Percentiles rank a stretch among this genome's conserved stretches.
phyloP scores from a whole-genome alignment of 1,284 basidiomycete genomes.

The Macrocystidia cucumis region DNA sequence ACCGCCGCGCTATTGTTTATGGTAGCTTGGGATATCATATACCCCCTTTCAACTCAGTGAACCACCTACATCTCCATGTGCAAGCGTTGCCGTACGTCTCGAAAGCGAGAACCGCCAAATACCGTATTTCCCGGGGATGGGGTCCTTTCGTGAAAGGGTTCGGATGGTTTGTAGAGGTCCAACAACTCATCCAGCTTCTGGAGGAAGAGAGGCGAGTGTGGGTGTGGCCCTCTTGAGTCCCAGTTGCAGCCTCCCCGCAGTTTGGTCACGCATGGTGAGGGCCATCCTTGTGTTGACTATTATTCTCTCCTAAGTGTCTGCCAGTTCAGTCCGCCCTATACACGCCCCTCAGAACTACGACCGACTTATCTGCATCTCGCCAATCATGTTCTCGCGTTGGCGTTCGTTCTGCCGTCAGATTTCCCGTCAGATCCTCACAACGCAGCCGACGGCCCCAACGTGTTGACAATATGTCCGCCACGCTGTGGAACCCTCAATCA shows the following conservation, averaged over 20 bases:
- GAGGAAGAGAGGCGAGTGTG: conserved; percentile 44
- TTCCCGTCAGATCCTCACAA: too few species aligned
- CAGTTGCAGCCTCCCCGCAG: background rate
- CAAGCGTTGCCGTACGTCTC: conserved; percentile 63
- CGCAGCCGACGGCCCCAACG: too few species aligned
- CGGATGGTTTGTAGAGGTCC: conserved; percentile 70
- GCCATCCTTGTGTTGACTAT: too few species aligned
- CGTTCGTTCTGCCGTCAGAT: too few species aligned
- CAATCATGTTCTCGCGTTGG: too few species aligned
- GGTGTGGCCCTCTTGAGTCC: conserved; percentile 28
- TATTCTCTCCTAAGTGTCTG: too few species aligned
- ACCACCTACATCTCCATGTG: conserved; percentile 78
- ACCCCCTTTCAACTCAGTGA: conserved; percentile 74
- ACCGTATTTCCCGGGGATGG: conserved; percentile 39
- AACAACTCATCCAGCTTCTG: conserved; percentile 58
- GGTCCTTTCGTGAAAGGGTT: conserved; percentile 51
- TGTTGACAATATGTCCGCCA: too few species aligned
- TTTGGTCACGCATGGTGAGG: too few species aligned
- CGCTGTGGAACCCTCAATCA: too few species aligned
- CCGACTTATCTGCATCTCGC: too few species aligned
- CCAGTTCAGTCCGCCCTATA: too few species aligned
- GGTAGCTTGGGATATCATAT: conserved; percentile 77
- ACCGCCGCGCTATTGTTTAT: background rate
- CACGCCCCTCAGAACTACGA: too few species aligned
- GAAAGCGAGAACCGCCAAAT: conserved; percentile 39